Base-by-base conservation (phyloP, 345 rosid species). In the Cardiospermum halicacabum region DNA sequence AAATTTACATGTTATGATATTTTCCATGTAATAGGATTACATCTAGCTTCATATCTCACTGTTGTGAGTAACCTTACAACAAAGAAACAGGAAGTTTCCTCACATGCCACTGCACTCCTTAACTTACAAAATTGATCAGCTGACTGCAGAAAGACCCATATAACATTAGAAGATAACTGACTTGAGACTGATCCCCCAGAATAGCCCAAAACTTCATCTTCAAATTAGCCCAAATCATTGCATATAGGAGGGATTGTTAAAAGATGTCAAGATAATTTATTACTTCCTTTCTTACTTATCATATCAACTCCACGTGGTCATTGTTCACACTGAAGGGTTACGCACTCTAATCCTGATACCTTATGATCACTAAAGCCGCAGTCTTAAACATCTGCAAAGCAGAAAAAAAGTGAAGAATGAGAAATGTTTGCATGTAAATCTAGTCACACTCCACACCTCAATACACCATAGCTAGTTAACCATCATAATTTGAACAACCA, bases 111-210 rank as follows among this genome's bases (percentile, higher is more conserved):
- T 47, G 37, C 11, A 36, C 53, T 65, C 53, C 70, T 28, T 53
- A 47, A 62, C 39, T 60, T 75, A 75, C 84, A 77, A 80, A 80
- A 80, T 65, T 77, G 82, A 65, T 72, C 73, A 60, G 64, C 56
- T 26, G 65, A 31, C 69, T 24, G 54, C 60, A 65, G 69, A 39
- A 39, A 65, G 69, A 47, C 71, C 70, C 60, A 6, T 51, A 57
- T 55, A 60, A 58, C 22, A 60, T 6, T n/a, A 53, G 10, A 50
- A 32, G 48, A 27, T 6, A 27, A 36, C 12, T 73, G 62, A 70
- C 75, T 19, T 54, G 7, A 42, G 26, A 31, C 37, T 25, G 55
- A 70, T 39, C 66, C 60, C n/a, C 49, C 43, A 31, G 39, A 60
- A 60, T 47, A 32, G 2, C 47, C 53, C n/a, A 18, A 45, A 58